phyloP scores from a whole-genome alignment of 371 early-diverging fungal genomes.

The Syncephalastrum contaminatum region DNA sequence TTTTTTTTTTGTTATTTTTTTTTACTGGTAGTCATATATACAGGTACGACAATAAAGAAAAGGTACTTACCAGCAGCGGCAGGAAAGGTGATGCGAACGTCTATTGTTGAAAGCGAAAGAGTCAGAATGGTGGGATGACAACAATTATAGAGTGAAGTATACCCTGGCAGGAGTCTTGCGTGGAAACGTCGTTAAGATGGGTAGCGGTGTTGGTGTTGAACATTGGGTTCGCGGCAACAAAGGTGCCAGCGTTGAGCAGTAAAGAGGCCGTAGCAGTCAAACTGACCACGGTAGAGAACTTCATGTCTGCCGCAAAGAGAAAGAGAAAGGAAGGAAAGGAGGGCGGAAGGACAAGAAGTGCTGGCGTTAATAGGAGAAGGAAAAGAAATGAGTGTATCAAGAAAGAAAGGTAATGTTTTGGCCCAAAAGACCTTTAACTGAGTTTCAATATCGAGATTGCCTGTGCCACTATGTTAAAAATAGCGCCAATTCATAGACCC shows the following conservation, averaged over 20 bases:
- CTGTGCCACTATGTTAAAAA: no score
- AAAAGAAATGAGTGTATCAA: constrained; percentile 2
- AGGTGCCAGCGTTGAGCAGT: constrained; percentile 33
- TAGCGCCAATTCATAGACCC: no score
- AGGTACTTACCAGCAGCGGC: constrained; percentile 18
- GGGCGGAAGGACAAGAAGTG: neutral
- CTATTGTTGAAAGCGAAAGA: constrained; percentile 10
- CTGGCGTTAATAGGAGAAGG: neutral
- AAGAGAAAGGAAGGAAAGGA: constrained; percentile 9
- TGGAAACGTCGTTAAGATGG: constrained; percentile 23
- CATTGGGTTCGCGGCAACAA: constrained; percentile 43
- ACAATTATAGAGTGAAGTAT: neutral
- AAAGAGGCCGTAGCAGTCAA: constrained; percentile 34
- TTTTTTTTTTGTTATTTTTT: no score
- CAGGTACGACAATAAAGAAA: no score
- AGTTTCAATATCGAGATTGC: no score
- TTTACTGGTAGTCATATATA: no score
- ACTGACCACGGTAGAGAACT: constrained; percentile 28
- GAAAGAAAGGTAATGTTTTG: neutral
- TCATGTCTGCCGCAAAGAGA: constrained; percentile 24
- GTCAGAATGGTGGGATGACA: neutral
- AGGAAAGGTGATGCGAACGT: constrained; percentile 35
- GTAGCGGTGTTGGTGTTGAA: constrained; percentile 21
- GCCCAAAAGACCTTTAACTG: no score
- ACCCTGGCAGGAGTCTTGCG: constrained; percentile 11